Percentiles rank a stretch among this genome's conserved stretches.
These are phyloP conservation scores for Thelonectria discophora DNA, from an alignment of 2,329 filamentous ascomycete species.

Conservation along the genomic window DNA sequence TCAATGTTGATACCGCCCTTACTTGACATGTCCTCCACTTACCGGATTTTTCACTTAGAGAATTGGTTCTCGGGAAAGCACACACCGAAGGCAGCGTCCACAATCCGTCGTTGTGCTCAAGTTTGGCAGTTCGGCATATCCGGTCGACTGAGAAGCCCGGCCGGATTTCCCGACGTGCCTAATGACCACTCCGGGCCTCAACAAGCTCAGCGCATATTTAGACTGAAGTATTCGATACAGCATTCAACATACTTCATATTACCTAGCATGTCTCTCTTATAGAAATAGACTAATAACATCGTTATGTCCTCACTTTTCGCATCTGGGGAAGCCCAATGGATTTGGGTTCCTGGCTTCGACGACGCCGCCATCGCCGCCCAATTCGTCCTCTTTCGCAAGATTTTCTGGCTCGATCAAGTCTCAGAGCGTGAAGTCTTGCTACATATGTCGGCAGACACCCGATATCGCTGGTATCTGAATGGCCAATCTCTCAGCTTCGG, in stretches of 20 bases:
- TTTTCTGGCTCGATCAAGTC: conserved; percentile 6
- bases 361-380: conserved; percentile 10
- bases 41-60: too few species aligned
- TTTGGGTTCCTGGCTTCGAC: conserved; percentile 19
- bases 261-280: too few species aligned
- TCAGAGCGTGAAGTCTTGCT: neutral
- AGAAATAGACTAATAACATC: too few species aligned
- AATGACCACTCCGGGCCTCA: too few species aligned
- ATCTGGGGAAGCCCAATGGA: conserved; percentile 12
- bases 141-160: neutral
- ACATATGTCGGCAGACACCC: conserved; percentile 20
- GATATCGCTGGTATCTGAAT: conserved; percentile 21
- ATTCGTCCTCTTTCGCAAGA: conserved; percentile 17
- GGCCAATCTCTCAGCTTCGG: conserved; percentile 18
- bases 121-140: neutral
- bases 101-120: neutral
- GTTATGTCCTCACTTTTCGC: conserved; percentile 10
- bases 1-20: too few species aligned
- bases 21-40: too few species aligned
- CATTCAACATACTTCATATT: neutral
- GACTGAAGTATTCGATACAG: too few species aligned
- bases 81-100: neutral
- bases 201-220: neutral
- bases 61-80: neutral
- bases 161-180: neutral